Evolutionary conservation across 2,329 filamentous ascomycete genomes (phyloP), one percentile per base, ranked within the genome.

Genomic region (Aspergillus sp.): DNA sequence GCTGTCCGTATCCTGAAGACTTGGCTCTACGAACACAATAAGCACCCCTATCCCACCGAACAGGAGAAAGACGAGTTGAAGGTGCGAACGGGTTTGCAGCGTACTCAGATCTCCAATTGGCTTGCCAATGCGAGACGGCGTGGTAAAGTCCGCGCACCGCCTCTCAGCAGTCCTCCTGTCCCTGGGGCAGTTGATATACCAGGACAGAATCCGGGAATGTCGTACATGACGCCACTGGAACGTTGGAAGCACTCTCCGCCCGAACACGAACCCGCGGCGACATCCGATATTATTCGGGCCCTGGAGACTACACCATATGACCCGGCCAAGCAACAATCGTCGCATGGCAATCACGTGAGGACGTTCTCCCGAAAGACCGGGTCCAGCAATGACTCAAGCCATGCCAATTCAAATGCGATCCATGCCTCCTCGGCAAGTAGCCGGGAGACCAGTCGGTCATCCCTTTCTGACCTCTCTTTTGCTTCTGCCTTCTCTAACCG

Each of bases 31-130:
- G 78, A 77, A 5, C 86, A 94, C 53, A 75, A 74, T 49, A 73
- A 82, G 32, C 83, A 93, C 47, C 88, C 86, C 0, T 95, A 94
- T 53, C 86, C 88, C 4, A 88, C 77, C 20, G 86, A 93, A 26
- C 78, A 86, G 37, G 84, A 94, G 53, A 93, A 89, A 51, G 82
- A 86, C 44, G 72, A 76, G 40, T 67, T 95, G 15, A 81, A 86
- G 57, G 71, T 74, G 29, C 74, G 82, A 47, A 94, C 86, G 1
- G 85, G 86, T 5, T 68, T 95, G 25, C 86, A 77, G 55, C 77
- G 84, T 48, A 81, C 72, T 10, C 88, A 95, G 52, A 89, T 94
- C 47, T 80, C 80, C 8, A 93, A 93, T 55, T 94, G 86, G 86
- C 75, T 94, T 29, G 86, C 86, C 37, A 94, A 94, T 58, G 86